Conservation (phyloP, 257 asterid species). For the Solanum lycopersicoides region DNA sequence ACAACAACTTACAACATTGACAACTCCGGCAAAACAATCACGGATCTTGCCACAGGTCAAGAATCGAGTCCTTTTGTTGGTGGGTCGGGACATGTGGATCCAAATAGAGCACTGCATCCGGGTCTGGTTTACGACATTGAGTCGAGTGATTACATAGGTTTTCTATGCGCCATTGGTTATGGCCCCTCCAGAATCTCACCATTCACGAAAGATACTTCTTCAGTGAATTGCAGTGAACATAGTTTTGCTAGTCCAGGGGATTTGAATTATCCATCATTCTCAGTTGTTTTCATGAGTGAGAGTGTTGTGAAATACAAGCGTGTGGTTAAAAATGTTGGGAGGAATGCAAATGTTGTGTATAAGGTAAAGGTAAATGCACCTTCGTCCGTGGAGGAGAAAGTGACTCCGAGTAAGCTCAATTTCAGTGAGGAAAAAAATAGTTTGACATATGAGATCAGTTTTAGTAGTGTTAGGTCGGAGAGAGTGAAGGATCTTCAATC, state of each 20-base stretch:
- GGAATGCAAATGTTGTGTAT: conserved; percentile 24
- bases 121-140: conserved; percentile 51
- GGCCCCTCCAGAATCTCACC: conserved; percentile 32
- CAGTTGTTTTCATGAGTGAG: conserved; percentile 43
- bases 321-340: conserved; percentile 63
- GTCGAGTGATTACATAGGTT: conserved; percentile 23
- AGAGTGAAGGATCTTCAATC: conserved; percentile 19
- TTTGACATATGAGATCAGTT: conserved; percentile 60
- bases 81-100: conserved; percentile 65
- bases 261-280: conserved; percentile 82
- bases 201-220: conserved; percentile 23
- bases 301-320: conserved; percentile 49
- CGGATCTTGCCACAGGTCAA: neutral
- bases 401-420: conserved; percentile 49
- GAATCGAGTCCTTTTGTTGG: conserved; percentile 34
- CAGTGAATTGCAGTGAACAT: conserved; percentile 37
- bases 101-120: conserved; percentile 49
- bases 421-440: conserved; percentile 27
- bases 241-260: conserved; percentile 53
- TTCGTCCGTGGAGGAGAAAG: conserved; percentile 54
- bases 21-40: neutral
- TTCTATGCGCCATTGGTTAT: conserved; percentile 57
- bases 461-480: conserved; percentile 19
- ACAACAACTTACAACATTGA: conserved; percentile 40
- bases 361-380: conserved; percentile 68